Base-by-base conservation (phyloP, 495 filamentous ascomycete genomes). In the Opeltia flavorubescens region DNA sequence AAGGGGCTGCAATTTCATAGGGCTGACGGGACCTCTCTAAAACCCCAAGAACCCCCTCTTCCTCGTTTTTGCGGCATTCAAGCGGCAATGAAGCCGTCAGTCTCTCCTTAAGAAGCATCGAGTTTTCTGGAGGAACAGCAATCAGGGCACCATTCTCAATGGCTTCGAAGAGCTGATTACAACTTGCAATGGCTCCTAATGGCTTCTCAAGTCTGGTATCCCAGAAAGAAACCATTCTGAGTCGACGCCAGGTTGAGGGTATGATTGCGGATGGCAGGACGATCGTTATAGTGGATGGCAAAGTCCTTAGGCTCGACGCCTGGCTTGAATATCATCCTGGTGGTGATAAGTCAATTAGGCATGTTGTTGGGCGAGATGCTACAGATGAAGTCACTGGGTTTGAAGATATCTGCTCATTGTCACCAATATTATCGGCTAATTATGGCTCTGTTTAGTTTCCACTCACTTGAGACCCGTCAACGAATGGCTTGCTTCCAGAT, bases 331-430 rank as follows among this genome's bases (percentile, higher is more conserved):
- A 79, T 58, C 91, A 98, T 57, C 91, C 91, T 13, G 91, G 91
- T 46, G 91, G 91, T 39, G 83, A 89, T 55, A 94, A 86, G 63
- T 74, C 93, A 20, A 94, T 98, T 50, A 68, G 76, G 62, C 91
- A 98, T 60, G 89, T 96, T 87, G 80, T 98, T 43, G 91, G 91
- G 43, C 76, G 86, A 65, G 91, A 98, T 78, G 93, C 86, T 30
- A 95, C 91, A 15, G 87, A 95, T 62, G 91, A 96, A 64, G 81
- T 95, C 56, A 87, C 83, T 63, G 81, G 76, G 86, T 95, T 74
- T 47, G 86, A 79, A 7, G 50, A 44, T 30, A 29, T 18, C 2
- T 18, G 20, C 24, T 23, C 12, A 15, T 38, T 23, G 33, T 40
- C 38, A 21, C 21, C 15, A 47, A 31, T 47, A 44, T 55, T 41